Percentiles rank a stretch among this genome's conserved stretches.
phyloP scores from a whole-genome alignment of 352 stramenopile species.

The Phytopythium mirpurense region DNA sequence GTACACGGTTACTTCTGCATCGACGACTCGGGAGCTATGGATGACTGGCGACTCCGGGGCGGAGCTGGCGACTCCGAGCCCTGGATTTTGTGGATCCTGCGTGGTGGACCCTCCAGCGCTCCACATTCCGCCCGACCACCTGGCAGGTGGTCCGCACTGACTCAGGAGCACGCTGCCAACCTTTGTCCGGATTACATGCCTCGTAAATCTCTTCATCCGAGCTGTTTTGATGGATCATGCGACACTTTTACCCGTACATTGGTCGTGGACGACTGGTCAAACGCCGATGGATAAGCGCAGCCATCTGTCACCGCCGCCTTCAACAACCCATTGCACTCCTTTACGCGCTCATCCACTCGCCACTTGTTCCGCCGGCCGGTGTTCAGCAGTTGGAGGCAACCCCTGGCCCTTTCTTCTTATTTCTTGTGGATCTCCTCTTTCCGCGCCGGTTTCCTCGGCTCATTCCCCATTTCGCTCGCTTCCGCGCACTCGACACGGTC shows the following conservation, averaged over 20 bases:
- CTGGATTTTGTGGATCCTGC: slow-evolving; percentile 4
- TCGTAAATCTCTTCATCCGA: no score
- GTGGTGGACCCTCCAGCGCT: not conserved
- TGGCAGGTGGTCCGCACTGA: no score
- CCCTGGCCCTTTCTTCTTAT: not conserved
- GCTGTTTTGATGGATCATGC: not conserved
- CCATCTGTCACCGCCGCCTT: slow-evolving; percentile 1
- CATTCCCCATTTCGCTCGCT: slow-evolving; percentile 30
- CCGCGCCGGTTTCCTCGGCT: not conserved
- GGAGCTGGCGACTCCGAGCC: no score
- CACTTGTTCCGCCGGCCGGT: not conserved
- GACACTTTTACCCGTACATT: not conserved
- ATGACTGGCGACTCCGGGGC: not conserved
- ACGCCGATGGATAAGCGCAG: not conserved
- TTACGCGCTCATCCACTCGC: not conserved
- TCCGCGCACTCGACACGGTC: slow-evolving; percentile 11
- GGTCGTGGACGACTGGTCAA: not conserved
- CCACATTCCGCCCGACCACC: not conserved
- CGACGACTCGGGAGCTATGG: no score
- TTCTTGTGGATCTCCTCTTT: not conserved
- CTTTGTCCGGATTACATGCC: no score
- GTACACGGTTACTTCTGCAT: no score
- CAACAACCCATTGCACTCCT: not conserved
- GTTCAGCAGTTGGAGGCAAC: no score
- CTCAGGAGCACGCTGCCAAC: no score